Evolutionary conservation across 345 rosid genomes (phyloP).

Genomic region (Cardamine chenopodiifolia): DNA sequence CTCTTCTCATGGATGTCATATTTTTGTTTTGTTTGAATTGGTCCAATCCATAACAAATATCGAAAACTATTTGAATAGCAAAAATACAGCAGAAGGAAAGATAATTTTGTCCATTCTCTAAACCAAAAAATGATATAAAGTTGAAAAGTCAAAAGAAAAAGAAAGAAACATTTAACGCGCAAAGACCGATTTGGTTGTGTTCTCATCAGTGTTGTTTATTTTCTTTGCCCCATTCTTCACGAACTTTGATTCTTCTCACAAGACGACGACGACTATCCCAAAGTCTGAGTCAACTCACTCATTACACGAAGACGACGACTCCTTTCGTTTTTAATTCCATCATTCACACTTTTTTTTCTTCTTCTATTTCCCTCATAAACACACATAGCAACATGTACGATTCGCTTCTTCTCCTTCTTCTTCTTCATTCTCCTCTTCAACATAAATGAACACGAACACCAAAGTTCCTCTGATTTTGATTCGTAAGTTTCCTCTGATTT

Average conservation of each 20-base stretch:
- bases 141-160: slow-evolving; percentile 28
- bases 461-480: not conserved
- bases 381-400: slow-evolving; percentile 15
- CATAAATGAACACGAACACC: slow-evolving; percentile 20
- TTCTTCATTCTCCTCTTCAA: not conserved
- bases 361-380: slow-evolving; percentile 3
- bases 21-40: not conserved
- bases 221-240: slow-evolving; percentile 28
- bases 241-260: slow-evolving; percentile 30
- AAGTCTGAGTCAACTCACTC: slow-evolving; percentile 37
- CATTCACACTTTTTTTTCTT: slow-evolving; percentile 16
- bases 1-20: not conserved
- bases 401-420: not conserved
- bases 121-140: not conserved
- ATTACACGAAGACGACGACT: slow-evolving; percentile 15
- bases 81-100: not conserved
- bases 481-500: slow-evolving; percentile 16
- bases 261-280: slow-evolving; percentile 30
- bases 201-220: slow-evolving; percentile 15
- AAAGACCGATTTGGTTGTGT: slow-evolving; percentile 36
- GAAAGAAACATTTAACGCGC: slow-evolving; percentile 32
- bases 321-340: not conserved
- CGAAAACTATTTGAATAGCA: not conserved
- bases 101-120: not conserved
- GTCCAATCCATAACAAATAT: not conserved